phyloP scores from a whole-genome alignment of 345 rosid genomes.

The Excoecaria cochinchinensis region DNA sequence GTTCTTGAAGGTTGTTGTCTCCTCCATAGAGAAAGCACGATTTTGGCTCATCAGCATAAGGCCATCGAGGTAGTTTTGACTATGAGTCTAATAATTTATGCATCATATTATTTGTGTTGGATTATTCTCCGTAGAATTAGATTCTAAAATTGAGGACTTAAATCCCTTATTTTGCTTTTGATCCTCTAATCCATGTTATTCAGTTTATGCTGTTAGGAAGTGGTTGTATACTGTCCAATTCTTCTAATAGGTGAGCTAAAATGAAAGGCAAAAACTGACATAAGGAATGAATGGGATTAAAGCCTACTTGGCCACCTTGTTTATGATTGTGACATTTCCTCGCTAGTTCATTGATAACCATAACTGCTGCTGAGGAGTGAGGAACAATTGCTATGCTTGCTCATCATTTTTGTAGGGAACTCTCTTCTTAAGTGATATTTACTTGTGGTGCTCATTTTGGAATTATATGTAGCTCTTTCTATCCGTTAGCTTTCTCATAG shows the following conservation, averaged over 20 bases:
- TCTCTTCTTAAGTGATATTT: neutral
- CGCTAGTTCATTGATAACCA: neutral
- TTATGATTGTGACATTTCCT: neutral
- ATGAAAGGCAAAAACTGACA: too few relatives aligned
- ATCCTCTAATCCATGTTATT: neutral
- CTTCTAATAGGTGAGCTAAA: neutral
- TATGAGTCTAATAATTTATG: neutral
- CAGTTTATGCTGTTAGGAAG: neutral
- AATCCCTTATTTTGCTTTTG: neutral
- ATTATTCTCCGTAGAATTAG: neutral
- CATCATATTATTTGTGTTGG: neutral
- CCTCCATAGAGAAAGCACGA: conserved; percentile 78
- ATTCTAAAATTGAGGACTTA: neutral
- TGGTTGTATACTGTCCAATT: neutral
- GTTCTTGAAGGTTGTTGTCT: conserved; percentile 95
- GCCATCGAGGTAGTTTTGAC: conserved; percentile 57
- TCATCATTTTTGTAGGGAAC: too few relatives aligned
- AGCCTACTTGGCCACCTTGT: neutral
- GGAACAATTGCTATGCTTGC: neutral
- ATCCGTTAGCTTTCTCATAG: neutral
- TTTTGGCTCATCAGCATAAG: conserved; percentile 72
- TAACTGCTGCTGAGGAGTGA: neutral
- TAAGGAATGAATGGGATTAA: neutral
- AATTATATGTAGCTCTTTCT: neutral
- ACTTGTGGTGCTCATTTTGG: neutral